phyloP scores from a whole-genome alignment of 208 protist genomes.

The Entamoeba invadens region DNA sequence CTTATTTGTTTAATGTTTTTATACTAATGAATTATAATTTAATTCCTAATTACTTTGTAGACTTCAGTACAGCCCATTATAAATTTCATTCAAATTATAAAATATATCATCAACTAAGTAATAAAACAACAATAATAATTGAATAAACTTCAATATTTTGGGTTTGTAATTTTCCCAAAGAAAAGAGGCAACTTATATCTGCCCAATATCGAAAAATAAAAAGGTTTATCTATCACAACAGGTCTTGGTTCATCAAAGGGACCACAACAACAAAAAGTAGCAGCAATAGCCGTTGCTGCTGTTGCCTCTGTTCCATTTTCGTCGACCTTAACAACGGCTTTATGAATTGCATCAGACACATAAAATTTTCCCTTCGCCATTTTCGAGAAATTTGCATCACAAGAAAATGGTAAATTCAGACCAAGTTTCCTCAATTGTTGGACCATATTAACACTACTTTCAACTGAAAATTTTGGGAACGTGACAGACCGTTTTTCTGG shows the following conservation, averaged over 20 bases:
- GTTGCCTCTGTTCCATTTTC: not conserved
- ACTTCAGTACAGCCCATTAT: too few species aligned
- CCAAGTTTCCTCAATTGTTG: not conserved
- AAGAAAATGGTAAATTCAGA: not conserved
- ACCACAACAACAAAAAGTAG: not conserved
- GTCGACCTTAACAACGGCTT: not conserved
- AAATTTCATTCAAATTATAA: too few species aligned
- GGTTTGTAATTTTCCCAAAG: not conserved
- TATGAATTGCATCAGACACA: not conserved
- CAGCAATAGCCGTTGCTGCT: not conserved
- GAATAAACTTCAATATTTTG: not conserved
- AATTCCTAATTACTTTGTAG: too few species aligned
- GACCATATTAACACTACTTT: not conserved
- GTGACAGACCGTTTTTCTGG: not conserved
- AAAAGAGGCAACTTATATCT: not conserved
- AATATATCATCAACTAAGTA: too few species aligned
- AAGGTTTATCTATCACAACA: not conserved
- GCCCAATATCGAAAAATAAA: not conserved
- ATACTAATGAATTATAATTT: too few species aligned
- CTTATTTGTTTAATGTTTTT: too few species aligned
- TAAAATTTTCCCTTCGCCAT: not conserved
- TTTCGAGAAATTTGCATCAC: not conserved
- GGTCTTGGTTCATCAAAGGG: not conserved
- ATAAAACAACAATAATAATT: too few species aligned
- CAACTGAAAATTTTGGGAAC: not conserved